These are phyloP conservation scores for Kazachstania martiniae DNA, from an alignment of 805 yeast genomes.

Conservation along the genomic window DNA sequence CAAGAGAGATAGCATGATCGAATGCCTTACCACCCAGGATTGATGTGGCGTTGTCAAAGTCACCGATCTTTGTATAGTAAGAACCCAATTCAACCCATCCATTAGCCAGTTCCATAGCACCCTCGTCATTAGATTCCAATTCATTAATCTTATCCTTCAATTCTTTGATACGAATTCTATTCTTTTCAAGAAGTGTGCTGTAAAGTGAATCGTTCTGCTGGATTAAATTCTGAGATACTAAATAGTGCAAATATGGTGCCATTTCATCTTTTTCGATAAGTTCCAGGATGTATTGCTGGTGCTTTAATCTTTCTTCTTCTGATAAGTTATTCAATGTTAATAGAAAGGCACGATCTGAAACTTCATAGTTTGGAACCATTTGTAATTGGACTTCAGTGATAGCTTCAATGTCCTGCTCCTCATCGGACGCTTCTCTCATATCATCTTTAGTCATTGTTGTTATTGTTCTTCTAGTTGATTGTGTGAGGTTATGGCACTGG, in stretches of 20 bases:
- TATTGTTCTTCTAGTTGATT: too few species aligned
- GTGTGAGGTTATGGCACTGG: too few species aligned
- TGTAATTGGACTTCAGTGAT: too few species aligned
- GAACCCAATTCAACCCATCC: conserved; percentile 77
- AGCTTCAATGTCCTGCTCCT: conserved; percentile 17
- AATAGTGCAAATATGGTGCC: conserved; percentile 74
- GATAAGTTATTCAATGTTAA: conserved; percentile 29
- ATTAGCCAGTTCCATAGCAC: conserved; percentile 71
- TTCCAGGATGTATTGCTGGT: conserved; percentile 30
- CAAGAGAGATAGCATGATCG: conserved; percentile 74
- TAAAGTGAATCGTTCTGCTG: conserved; percentile 29
- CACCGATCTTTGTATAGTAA: conserved; percentile 78
- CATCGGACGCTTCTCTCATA: conserved; percentile 12
- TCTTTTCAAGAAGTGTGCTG: conserved; percentile 38
- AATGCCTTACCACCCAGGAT: conserved; percentile 49
- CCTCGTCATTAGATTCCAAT: conserved; percentile 58
- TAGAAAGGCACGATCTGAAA: conserved; percentile 72
- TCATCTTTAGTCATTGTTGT: conserved; percentile 2
- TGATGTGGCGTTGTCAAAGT: conserved; percentile 54
- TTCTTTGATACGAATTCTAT: conserved; percentile 42
- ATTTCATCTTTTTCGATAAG: conserved; percentile 50
- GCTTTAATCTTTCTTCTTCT: neutral
- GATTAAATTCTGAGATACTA: conserved; percentile 26
- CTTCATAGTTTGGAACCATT: conserved; percentile 68
- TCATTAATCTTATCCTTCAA: conserved; percentile 35